Evolutionary conservation across 2,329 filamentous ascomycete genomes (phyloP), one percentile per base, ranked within the genome.

Genomic region (Cordyceps militaris): DNA sequence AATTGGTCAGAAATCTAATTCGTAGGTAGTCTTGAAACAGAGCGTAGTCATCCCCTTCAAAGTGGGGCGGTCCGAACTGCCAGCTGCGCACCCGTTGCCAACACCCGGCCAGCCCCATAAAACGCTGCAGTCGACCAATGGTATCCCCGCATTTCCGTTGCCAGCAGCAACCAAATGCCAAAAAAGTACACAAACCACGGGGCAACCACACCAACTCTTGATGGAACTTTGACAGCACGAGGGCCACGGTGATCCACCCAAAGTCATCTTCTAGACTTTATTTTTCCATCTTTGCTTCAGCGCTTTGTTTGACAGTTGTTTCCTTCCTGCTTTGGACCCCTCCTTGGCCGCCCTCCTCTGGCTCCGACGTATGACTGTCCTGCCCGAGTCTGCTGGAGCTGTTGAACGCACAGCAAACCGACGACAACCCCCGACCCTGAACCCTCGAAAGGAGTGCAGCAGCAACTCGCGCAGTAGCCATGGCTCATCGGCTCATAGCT

Each of bases 401-500:
- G 52, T 47, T 28, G 19, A 55, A 43, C 47, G 21, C n/a, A 9
- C 26, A 48, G 42, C 36, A 44, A 44, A 50, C 36, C 44, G 9
- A 28, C 44, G 16, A 26, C 26, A 11, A 16, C 42, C 42, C 42
- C 24, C 44, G 23, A 1, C 28, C 30, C 10, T n/a, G 21, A n/a
- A n/a, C n/a, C n/a, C n/a, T n/a, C n/a, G n/a, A n/a, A n/a, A n/a
- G n/a, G n/a, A n/a, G n/a, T n/a, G n/a, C n/a, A n/a, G n/a, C 34
- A 28, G 42, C 53, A 48, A 56, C 43, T 19, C 28, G 23, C 9
- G 26, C 28, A 48, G 36, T 49, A 57, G 61, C 59, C 61, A 80
- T 80, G 77, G 72, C 77, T 61, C 76, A 79, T 67, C 73, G 74
- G 68, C 70, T 80, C 67, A 74, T 73, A 62, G 71, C 73, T 60